These are phyloP conservation scores for Erodium texanum DNA, from an alignment of 441 rosid genomes.

Conservation along the genomic window DNA sequence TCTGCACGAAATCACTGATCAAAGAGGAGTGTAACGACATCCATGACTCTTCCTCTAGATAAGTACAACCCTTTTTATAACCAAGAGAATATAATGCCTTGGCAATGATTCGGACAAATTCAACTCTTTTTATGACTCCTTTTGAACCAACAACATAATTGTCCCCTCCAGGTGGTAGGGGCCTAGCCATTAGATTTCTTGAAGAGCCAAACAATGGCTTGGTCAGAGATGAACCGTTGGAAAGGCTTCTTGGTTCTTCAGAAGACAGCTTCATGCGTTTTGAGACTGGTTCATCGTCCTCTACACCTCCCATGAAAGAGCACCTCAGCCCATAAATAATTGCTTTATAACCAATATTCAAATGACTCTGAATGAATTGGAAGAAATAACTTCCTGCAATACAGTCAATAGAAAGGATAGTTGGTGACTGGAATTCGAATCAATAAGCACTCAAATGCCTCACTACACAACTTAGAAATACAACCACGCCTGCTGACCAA, in stretches of 20 bases:
- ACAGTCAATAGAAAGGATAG: neutral
- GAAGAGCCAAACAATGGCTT: conserved; percentile 31
- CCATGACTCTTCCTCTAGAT: conserved; percentile 58
- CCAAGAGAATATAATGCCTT: conserved; percentile 54
- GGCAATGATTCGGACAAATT: conserved; percentile 48
- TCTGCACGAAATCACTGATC: conserved; percentile 34
- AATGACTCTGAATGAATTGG: conserved; percentile 15
- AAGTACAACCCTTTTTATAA: conserved; percentile 44
- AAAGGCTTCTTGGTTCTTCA: conserved; percentile 27
- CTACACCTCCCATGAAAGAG: conserved; percentile 73
- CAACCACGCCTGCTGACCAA: too few relatives aligned
- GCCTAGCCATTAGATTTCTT: conserved; percentile 48
- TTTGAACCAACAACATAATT: conserved; percentile 45
- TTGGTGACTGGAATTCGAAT: neutral
- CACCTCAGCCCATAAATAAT: conserved; percentile 63
- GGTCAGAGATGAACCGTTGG: conserved; percentile 37
- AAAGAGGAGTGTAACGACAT: conserved; percentile 37
- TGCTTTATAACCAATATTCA: neutral
- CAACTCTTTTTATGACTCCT: conserved; percentile 46
- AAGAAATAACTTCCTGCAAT: conserved; percentile 28
- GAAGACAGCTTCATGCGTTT: conserved; percentile 48
- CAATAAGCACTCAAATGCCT: neutral
- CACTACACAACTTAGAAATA: too few relatives aligned
- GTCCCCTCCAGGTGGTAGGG: conserved; percentile 43
- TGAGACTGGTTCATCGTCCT: conserved; percentile 59